Base-by-base conservation (phyloP, 2,329 filamentous ascomycete species). In the Elsinoe perseae region DNA sequence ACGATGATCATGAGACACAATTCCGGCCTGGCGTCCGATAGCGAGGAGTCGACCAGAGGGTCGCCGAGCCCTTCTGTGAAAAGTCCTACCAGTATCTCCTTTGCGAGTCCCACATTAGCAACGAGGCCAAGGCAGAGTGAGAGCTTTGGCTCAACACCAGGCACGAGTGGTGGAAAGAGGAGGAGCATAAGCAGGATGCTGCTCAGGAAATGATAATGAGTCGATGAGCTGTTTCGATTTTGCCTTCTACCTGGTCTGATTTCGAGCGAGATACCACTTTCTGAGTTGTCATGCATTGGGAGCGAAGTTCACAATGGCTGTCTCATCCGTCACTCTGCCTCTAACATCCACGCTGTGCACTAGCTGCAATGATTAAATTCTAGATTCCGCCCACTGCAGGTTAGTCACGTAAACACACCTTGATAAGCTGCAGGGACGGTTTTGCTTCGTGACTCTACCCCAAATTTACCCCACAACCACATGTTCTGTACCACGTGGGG, bases 381-480 rank as follows among this genome's bases (percentile, higher is more conserved):
- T n/a, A n/a, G n/a, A n/a, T n/a, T n/a, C n/a, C n/a, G n/a, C n/a
- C n/a, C n/a, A n/a, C n/a, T n/a, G n/a, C n/a, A n/a, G n/a, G n/a
- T 14, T 36, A 36, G 32, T 12, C 28, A 30, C 28, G 28, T 30
- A 30, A 30, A 12, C 28, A 12, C 5, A 6, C 5, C 12, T 30
- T 30, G 28, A 6, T 30, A 30, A 30, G 10, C 5, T 30, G 28
- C 28, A 30, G 12, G 32, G n/a, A 6, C 32, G 10, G 12, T 36
- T 36, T 36, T 14, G 32, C 32, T 14, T 36, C 9, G 12, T 12
- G 28, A 6, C 12, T 30, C 6, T 48, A 30, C 48, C 48, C 48
- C 48, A 52, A 52, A 28, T 20, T 52, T 52, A 52, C 48, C 48
- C 48, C 48, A 52, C 48, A 52, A 16, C 30, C 10, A 21, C 18